Evolutionary conservation across 208 protist genomes (phyloP), one percentile per base, ranked within the genome.

Genomic region (Sergeia podlipaevii): DNA sequence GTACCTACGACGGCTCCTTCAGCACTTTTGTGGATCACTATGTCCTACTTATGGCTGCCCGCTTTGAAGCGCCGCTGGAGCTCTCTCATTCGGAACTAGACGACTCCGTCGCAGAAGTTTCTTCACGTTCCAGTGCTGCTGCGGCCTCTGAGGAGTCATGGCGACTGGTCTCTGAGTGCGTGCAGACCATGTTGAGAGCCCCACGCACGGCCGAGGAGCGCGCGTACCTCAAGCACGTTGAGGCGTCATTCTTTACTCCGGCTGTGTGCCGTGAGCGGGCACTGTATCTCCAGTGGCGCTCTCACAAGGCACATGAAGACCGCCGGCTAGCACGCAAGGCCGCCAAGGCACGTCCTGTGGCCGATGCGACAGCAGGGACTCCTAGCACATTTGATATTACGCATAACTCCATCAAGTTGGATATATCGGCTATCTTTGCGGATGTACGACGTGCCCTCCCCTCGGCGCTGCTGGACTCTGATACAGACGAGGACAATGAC

Each of bases 11-110:
- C 32, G 32, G 58, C 27, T 60, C 69, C 5, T 83, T 91, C 39
- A 82, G 66, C 55, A 50, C 44, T 7, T 95, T 91, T 54, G 75
- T 95, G 54, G 88, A 95, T 49, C 72, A 95, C 49, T 87, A 87
- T 38, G 90, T 95, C 60, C 42, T 95, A 11, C 59, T 95, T n/a
- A 70, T 90, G 15, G 79, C 80, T 17, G 81, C 77, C 2, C 83
- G 88, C 50, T 91, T 86, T 59, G 46, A 78, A 45, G 79, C 77
- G 1, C 65, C 81, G 6, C 49, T 89, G 7, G 60, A 82, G 17
- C 43, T 52, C n/a, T 47, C 42, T 4, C 30, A 29, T 7, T 38
- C 57, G 6, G 56, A 62, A 1, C 49, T 66, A 1, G 5, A 59
- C 0, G 52, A 44, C 33, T n/a, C n/a, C n/a, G n/a, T 38, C 13